These are phyloP conservation scores for Fusarium sp. DNA, from an alignment of 2,329 filamentous ascomycete genomes.

Conservation along the genomic window DNA sequence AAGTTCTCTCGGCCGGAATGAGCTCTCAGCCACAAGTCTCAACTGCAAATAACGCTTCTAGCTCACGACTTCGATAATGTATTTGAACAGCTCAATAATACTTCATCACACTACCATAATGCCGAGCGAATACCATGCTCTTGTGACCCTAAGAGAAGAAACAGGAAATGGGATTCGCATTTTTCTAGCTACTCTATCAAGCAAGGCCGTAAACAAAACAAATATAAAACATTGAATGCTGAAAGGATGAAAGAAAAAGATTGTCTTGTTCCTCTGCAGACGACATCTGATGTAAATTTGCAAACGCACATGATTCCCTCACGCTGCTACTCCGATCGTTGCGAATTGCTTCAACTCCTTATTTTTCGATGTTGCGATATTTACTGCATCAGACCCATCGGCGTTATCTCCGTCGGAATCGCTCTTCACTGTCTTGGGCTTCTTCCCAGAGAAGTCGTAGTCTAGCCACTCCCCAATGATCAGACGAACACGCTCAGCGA, in stretches of 20 bases:
- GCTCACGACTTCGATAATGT: too few relatives aligned
- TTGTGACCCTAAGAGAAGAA: neutral
- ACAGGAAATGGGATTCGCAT: accelerated
- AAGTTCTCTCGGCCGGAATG: too few relatives aligned
- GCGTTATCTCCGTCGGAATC: accelerated
- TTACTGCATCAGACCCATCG: accelerated
- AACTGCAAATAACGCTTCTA: too few relatives aligned
- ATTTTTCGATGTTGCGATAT: neutral
- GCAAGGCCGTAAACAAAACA: neutral
- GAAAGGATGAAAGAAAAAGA: neutral
- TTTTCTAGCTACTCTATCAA: neutral
- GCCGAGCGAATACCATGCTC: neutral
- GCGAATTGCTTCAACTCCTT: neutral
- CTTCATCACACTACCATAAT: accelerated
- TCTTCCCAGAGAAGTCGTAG: neutral
- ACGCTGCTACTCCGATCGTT: neutral
- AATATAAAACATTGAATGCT: accelerated
- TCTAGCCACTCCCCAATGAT: neutral
- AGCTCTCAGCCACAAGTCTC: too few relatives aligned
- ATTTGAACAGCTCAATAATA: neutral
- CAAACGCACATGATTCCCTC: neutral
- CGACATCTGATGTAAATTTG: accelerated
- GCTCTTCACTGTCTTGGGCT: accelerated
- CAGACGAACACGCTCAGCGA: neutral
- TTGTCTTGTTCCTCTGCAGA: neutral